Evolutionary conservation across 352 stramenopile genomes (phyloP).

Genomic region (Phytophthora capsici): DNA sequence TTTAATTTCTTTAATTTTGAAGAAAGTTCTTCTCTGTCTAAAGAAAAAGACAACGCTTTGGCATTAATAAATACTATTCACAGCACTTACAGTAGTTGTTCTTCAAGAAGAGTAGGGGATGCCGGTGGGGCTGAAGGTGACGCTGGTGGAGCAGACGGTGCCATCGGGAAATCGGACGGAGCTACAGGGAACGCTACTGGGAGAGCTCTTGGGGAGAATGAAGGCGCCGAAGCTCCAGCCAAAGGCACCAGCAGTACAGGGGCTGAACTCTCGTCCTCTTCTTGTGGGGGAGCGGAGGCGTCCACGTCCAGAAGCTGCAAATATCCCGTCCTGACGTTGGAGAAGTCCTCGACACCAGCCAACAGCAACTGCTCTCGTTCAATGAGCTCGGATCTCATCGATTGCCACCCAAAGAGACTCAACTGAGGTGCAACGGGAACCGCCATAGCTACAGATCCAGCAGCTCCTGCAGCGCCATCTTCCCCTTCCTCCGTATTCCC

Average conservation of each 20-base stretch:
- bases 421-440: conserved; percentile 30
- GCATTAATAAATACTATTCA: conserved; percentile 43
- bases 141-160: conserved; percentile 15
- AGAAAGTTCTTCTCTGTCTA: no score
- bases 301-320: conserved; percentile 63
- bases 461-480: conserved; percentile 3
- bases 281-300: conserved; percentile 35
- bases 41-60: background rate
- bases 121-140: conserved; percentile 24
- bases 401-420: conserved; percentile 62
- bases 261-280: conserved; percentile 43
- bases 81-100: conserved; percentile 39
- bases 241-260: conserved; percentile 38
- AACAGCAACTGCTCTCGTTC: conserved; percentile 56
- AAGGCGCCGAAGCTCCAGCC: conserved; percentile 45
- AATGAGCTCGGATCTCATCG: conserved; percentile 53
- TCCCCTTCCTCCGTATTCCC: conserved; percentile 12
- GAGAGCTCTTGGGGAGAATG: conserved; percentile 31
- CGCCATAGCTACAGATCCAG: conserved; percentile 17
- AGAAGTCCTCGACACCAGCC: conserved; percentile 51
- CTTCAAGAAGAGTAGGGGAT: conserved; percentile 21
- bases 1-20: no score
- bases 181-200: conserved; percentile 2
- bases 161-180: background rate
- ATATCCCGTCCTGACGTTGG: conserved; percentile 46